These are phyloP conservation scores for Tricholoma matsutake DNA, from an alignment of 768 basidiomycete genomes.

Conservation along the genomic window DNA sequence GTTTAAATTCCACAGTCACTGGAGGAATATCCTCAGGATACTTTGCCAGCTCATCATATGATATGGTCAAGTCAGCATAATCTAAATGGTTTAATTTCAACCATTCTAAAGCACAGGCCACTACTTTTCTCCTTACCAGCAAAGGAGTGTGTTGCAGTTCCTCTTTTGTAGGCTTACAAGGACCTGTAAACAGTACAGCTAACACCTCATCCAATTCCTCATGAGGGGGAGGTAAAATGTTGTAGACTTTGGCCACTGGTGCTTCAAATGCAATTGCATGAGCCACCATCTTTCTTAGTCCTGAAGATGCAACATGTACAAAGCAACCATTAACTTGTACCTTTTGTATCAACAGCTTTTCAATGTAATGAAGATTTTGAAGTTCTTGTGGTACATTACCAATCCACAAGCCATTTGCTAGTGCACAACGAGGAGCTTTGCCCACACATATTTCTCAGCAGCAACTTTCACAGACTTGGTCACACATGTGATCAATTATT, in stretches of 20 bases:
- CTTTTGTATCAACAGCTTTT: too few relatives aligned
- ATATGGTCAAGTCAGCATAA: too few relatives aligned
- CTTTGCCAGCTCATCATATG: conserved; percentile 18
- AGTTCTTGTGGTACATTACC: too few relatives aligned
- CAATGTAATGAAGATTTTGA: too few relatives aligned
- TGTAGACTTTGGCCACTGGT: conserved; percentile 26
- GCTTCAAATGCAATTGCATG: too few relatives aligned
- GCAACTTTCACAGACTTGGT: not conserved
- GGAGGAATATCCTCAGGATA: conserved; percentile 23
- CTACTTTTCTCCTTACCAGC: not conserved
- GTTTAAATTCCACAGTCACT: conserved; percentile 13
- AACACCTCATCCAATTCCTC: conserved; percentile 30
- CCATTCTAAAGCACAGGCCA: conserved; percentile 22
- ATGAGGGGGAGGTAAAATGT: too few relatives aligned
- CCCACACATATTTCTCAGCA: not conserved
- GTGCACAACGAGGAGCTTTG: conserved; percentile 15
- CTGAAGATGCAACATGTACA: too few relatives aligned
- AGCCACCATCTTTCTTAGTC: too few relatives aligned
- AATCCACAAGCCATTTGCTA: too few relatives aligned
- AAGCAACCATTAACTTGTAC: too few relatives aligned
- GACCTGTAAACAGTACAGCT: too few relatives aligned
- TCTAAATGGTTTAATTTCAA: too few relatives aligned
- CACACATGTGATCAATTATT: not conserved
- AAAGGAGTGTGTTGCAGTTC: conserved; percentile 16
- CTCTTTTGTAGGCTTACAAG: conserved; percentile 19